Evolutionary conservation across 495 filamentous ascomycete genomes (phyloP), one percentile per base, ranked within the genome.

Genomic region (Penicillium alfredii): DNA sequence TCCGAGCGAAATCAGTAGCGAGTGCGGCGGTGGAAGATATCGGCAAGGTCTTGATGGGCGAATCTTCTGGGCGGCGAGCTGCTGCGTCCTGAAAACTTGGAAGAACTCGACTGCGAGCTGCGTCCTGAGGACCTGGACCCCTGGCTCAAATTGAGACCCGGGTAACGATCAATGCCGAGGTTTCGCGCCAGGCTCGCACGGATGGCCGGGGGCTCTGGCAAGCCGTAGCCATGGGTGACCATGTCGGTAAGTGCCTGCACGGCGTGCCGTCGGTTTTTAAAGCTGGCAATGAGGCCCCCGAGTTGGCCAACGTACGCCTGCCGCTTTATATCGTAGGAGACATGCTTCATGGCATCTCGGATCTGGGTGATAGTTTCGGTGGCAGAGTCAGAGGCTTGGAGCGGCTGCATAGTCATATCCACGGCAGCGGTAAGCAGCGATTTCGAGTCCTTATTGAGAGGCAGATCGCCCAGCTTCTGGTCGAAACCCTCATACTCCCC

Each of bases 181-280:
- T 51, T 29, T n/a, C n/a, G n/a, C n/a, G n/a, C n/a, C n/a, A n/a
- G n/a, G n/a, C n/a, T n/a, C n/a, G n/a, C n/a, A n/a, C n/a, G n/a
- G 6, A 94, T 46, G 3, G 42, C 41, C 1, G 87, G 87, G 7
- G 74, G 68, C 36, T 69, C 40, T 0, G 60, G 36, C 66, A 84
- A 64, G 7, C 80, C 77, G 68, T 79, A 86, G 2, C 76, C 79
- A 21, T 74, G 59, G 14, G 58, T 53, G 26, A 73, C 66, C 51
- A 80, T 71, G n/a, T 73, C 55, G 56, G 89, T 88, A 36, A 92
- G 53, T 4, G 63, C 55, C 3, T 68, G 30, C 9, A 86, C 55
- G 15, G 79, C 33, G 3, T 45, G 44, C 3, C 55, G 46, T 20
- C 59, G 63, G 38, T 61, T 35, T 5, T 56, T 26, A 10, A 55